These are phyloP conservation scores for Eragrostis curvula DNA, from an alignment of 176 grass and related monocot species.

Conservation along the genomic window DNA sequence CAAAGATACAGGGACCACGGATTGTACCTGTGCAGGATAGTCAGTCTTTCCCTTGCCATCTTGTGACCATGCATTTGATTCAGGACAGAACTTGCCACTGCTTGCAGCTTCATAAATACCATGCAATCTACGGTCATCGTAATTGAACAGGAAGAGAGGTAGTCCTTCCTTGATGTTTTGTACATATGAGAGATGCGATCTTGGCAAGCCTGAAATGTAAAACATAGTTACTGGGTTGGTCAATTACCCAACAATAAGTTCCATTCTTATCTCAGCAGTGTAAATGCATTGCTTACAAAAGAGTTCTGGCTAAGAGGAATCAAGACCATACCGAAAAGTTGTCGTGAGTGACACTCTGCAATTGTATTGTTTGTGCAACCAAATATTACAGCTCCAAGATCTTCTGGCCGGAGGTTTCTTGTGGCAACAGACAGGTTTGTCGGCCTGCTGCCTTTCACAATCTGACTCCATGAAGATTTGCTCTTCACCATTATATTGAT, in stretches of 20 bases:
- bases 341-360: slow-evolving; percentile 67
- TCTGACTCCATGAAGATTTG: slow-evolving; percentile 38
- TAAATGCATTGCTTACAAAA: slow-evolving; percentile 29
- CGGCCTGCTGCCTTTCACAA: slow-evolving; percentile 35
- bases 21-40: slow-evolving; percentile 79
- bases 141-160: slow-evolving; percentile 92
- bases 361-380: slow-evolving; percentile 76
- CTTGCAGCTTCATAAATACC: slow-evolving; percentile 85
- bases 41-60: slow-evolving; percentile 64
- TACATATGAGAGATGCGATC: slow-evolving; percentile 69
- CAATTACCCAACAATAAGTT: neutral
- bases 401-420: slow-evolving; percentile 62
- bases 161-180: slow-evolving; percentile 76
- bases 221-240: slow-evolving; percentile 14
- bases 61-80: slow-evolving; percentile 84
- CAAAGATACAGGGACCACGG: too few species aligned
- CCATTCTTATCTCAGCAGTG: slow-evolving; percentile 1
- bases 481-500: slow-evolving; percentile 51
- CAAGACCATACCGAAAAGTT: slow-evolving; percentile 69
- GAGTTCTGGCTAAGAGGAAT: slow-evolving; percentile 18
- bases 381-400: slow-evolving; percentile 86
- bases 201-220: slow-evolving; percentile 66
- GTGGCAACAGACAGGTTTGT: slow-evolving; percentile 40
- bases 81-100: slow-evolving; percentile 63
- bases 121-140: slow-evolving; percentile 68